A percentile compares a stretch with the other conserved stretches of the same genome.
These are phyloP conservation scores for Kalaharituber pfeilii DNA, from an alignment of 2,329 filamentous ascomycete genomes.

Conservation along the genomic window DNA sequence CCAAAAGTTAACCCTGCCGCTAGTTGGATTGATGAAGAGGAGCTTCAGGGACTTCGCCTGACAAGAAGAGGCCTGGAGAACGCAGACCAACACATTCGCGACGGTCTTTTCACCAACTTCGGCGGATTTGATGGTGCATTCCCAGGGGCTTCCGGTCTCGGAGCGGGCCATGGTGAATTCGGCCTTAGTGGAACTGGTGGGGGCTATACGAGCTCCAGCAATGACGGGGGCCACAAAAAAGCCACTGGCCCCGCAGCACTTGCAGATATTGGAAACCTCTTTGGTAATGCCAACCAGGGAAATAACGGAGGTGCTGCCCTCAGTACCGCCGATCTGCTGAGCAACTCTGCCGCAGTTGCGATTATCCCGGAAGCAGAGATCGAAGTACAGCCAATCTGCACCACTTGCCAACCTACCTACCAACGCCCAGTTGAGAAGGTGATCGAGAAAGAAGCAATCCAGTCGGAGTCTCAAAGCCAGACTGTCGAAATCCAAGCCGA, in stretches of 20 bases:
- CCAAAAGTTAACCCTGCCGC: too few species aligned
- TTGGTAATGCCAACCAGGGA: neutral
- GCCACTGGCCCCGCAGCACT: neutral
- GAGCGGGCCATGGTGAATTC: neutral
- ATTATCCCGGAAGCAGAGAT: neutral
- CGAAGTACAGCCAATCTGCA: neutral
- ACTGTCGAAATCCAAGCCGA: neutral
- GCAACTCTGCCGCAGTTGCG: neutral
- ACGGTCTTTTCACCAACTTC: neutral
- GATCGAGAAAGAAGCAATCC: too few species aligned
- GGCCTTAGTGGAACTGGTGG: neutral
- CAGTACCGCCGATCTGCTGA: neutral
- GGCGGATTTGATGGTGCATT: neutral
- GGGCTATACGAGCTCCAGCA: neutral
- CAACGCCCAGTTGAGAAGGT: neutral
- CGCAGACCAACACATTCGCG: neutral
- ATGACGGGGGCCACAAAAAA: neutral
- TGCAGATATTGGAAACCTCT: neutral
- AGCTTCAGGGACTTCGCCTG: too few species aligned
- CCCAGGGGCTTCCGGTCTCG: neutral
- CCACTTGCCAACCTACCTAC: neutral
- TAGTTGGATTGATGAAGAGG: too few species aligned
- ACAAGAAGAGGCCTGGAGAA: too few species aligned
- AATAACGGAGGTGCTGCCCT: neutral
- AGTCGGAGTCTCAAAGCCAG: neutral